Evolutionary conservation across 352 stramenopile species (phyloP).

Genomic region (Nannochloropsis limnetica): DNA sequence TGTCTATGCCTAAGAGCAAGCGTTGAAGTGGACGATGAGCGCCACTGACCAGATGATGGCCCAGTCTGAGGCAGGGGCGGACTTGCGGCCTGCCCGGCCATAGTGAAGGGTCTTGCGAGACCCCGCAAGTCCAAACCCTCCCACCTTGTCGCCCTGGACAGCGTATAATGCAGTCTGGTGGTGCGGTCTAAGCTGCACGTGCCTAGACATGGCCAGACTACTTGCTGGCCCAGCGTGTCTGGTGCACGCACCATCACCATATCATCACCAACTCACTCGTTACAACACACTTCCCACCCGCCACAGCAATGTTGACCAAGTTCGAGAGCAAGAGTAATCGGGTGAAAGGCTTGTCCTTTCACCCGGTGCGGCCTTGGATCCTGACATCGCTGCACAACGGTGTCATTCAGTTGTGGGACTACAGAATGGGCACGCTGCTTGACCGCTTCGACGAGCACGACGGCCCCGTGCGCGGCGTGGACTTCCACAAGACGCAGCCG

Average conservation of each 20-base stretch:
- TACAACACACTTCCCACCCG: neutral
- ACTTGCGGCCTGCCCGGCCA: neutral
- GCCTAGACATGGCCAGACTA: neutral
- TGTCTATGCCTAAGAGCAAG: neutral
- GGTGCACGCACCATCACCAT: neutral
- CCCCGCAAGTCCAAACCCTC: neutral
- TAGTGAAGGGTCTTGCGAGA: neutral
- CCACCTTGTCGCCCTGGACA: neutral
- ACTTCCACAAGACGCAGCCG: conserved; percentile 95
- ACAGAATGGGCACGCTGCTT: conserved; percentile 96
- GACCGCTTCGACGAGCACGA: conserved; percentile 99
- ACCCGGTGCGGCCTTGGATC: conserved; percentile 95
- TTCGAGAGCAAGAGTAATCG: conserved; percentile 99
- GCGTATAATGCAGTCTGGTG: neutral
- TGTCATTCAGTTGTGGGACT: conserved; percentile 93
- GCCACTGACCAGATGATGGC: neutral
- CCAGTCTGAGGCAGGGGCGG: neutral
- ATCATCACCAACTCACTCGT: neutral
- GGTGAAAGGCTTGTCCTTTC: conserved; percentile 98
- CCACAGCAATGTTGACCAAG: conserved; percentile 69
- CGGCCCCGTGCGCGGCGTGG: conserved; percentile 92
- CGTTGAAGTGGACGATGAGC: neutral
- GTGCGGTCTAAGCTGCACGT: neutral
- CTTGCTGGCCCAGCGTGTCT: neutral
- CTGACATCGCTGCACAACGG: conserved; percentile 99